Evolutionary conservation across 75 land plant genomes (phyloP).

Genomic region (Sequoia sempervirens): DNA sequence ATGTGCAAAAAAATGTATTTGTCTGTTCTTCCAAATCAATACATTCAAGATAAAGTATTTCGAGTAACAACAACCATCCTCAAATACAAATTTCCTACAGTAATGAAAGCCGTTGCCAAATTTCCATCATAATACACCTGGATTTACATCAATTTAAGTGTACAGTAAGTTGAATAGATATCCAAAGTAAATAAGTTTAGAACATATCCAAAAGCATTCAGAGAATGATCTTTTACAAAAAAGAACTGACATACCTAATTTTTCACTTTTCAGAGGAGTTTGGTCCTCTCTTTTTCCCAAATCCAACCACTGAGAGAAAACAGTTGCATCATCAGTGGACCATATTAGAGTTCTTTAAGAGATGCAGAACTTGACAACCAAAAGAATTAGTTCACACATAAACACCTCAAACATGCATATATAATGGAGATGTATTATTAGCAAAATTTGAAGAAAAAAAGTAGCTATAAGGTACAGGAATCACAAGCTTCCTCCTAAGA

Average conservation of each 20-base stretch:
- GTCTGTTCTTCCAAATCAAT: neutral
- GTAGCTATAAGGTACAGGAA: no score
- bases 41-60: neutral
- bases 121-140: neutral
- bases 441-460: no score
- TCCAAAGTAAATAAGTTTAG: neutral
- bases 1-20: neutral
- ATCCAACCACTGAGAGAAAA: neutral
- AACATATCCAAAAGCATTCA: neutral
- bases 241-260: neutral
- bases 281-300: constrained; percentile 2
- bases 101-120: neutral
- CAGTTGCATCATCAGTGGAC: neutral
- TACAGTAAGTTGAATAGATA: neutral
- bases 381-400: no score
- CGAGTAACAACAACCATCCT: neutral
- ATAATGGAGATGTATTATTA: no score
- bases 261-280: neutral
- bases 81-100: neutral
- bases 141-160: neutral
- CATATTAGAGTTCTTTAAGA: no score
- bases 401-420: no score
- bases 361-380: no score
- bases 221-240: neutral
- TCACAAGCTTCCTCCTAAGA: no score